Base-by-base conservation (phyloP, 140 eudicot genomes). In the Stevia rebaudiana region DNA sequence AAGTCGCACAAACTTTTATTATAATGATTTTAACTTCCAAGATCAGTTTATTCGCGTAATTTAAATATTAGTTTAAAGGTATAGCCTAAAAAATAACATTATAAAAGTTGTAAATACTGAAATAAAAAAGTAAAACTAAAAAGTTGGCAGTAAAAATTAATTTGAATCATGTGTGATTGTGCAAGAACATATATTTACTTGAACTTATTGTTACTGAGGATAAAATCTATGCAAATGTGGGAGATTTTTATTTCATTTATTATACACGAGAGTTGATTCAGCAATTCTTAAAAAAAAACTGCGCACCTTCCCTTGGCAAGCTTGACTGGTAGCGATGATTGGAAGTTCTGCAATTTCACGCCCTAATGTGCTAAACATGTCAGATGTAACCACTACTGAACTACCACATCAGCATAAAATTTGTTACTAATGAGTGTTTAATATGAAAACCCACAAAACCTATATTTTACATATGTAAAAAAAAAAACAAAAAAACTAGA, bases 321-420 rank as follows among this genome's bases (percentile, higher is more conserved):
- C 63, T 60, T 30, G 61, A 40, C 83, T 78, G 35, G 99, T 92
- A 33, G 96, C 99, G 46, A 77, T 95, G 56, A 92, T 5, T 2
- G 76, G 42, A 28, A 71, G 90, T 72, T 91, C 98, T 9, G 83
- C 95, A 25, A 84, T 12, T 63, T 87, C 85, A 13, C 60, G 71
- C 33, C 98, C 98, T 30, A 84, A 82, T 42, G 83, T 58, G 23
- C 98, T 84, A 12, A 91, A 78, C 72, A 84, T 72, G 30, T 79
- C 98, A 67, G 94, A 91, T 31, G 95, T 82, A 37, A 83, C 82
- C 63, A 85, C 92, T 36, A 68, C 37, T 8, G 87, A 80, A 61
- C 98, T 91, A 82, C 82, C 76, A 52, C 46, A 69, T 70, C 9
- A 62, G 55, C 41, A 36, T 15, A 63, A 48, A 28, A 43, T 15